Conservation (phyloP, 2,329 filamentous ascomycete genomes). For the Didymella keratinophila region DNA sequence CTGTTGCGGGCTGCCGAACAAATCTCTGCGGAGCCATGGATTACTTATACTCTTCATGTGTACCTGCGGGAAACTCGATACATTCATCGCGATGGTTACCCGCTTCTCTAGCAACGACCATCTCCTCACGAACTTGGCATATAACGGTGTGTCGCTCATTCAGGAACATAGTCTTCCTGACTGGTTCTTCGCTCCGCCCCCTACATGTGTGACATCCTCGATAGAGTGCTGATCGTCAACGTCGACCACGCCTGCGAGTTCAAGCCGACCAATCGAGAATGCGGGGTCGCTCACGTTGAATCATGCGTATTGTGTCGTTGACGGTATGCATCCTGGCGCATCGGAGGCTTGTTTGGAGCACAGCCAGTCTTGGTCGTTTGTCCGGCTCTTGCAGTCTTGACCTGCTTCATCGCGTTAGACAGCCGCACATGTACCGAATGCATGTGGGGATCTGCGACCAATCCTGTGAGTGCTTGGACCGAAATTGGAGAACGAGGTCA, state of each 20-base stretch:
- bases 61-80: background rate
- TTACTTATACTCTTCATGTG: conserved; percentile 8
- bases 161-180: conserved; percentile 17
- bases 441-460: conserved; percentile 19
- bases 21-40: background rate
- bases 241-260: background rate
- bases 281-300: conserved; percentile 22
- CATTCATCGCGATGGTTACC: conserved; percentile 3
- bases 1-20: conserved; percentile 5
- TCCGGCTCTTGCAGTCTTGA: conserved; percentile 25
- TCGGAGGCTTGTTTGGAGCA: conserved; percentile 21
- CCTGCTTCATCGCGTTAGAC: conserved; percentile 36
- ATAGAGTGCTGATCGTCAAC: conserved; percentile 16
- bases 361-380: conserved; percentile 22
- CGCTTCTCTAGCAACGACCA: background rate
- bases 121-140: conserved; percentile 13
- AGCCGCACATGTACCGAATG: conserved; percentile 10
- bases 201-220: background rate
- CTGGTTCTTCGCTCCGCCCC: conserved; percentile 11
- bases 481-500: background rate
- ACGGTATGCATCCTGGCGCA: conserved; percentile 20
- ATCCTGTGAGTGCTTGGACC: conserved; percentile 13
- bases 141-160: conserved; percentile 15
- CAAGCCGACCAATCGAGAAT: conserved; percentile 12
- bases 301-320: conserved; percentile 9